Evolutionary conservation across 331 rosid species (phyloP).

Genomic region (Acacia pycnantha): DNA sequence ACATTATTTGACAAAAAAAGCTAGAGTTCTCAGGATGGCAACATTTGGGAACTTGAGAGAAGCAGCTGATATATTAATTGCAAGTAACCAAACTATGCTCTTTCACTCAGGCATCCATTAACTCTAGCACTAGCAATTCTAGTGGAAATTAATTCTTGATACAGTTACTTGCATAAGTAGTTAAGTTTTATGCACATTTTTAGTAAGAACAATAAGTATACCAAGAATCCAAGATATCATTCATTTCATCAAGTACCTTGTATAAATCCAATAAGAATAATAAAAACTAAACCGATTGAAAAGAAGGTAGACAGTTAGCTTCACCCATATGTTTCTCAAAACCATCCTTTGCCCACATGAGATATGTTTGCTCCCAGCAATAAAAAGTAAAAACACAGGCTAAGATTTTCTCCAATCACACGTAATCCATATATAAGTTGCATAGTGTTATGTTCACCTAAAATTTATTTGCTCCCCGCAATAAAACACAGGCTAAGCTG

Average conservation of each 20-base stretch:
- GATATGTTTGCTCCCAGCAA: slow-evolving; percentile 8
- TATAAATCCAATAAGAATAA: not conserved
- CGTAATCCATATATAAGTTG: not conserved
- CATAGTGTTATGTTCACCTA: too few species aligned
- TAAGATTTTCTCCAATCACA: not conserved
- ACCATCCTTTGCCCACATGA: not conserved
- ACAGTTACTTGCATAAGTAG: not conserved
- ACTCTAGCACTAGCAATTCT: slow-evolving; percentile 6
- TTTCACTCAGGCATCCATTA: not conserved
- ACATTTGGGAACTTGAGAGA: slow-evolving; percentile 4
- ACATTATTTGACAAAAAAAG: slow-evolving; percentile 30
- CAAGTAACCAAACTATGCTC: not conserved
- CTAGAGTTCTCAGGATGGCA: slow-evolving; percentile 8
- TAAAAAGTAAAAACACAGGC: slow-evolving; percentile 1
- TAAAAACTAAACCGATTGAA: not conserved
- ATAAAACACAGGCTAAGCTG: not conserved
- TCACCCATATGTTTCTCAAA: slow-evolving; percentile 6
- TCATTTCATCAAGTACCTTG: slow-evolving; percentile 5
- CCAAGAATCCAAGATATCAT: not conserved
- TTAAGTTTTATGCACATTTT: not conserved
- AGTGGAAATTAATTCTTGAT: not conserved
- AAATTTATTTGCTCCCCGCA: slow-evolving; percentile 2
- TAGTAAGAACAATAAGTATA: not conserved
- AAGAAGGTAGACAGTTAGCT: not conserved
- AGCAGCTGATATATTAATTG: not conserved